Percentiles rank a stretch among this genome's conserved stretches.
Evolutionary conservation across 768 basidiomycete species (phyloP).

Genomic region (Kwoniella newhampshirensis): DNA sequence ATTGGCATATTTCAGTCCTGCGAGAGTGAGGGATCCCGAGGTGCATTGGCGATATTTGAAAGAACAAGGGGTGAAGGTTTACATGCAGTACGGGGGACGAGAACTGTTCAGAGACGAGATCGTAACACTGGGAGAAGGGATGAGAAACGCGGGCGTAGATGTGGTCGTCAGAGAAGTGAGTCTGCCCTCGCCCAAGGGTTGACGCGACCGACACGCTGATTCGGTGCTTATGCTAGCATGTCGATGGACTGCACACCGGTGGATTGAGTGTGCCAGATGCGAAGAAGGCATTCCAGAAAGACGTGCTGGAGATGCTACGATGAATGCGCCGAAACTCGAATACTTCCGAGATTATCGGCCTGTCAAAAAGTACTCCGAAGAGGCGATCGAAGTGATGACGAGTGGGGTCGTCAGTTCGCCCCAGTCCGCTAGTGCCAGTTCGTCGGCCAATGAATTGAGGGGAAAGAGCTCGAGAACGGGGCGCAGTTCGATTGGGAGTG

Average conservation of each 20-base stretch:
- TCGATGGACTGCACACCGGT: conserved; percentile 30
- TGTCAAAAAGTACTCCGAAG: no score
- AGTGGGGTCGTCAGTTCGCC: no score
- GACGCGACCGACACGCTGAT: not conserved
- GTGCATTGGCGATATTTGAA: conserved; percentile 34
- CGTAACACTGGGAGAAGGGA: conserved; percentile 18
- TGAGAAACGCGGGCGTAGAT: conserved; percentile 43
- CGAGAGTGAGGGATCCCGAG: not conserved
- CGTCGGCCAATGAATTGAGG: no score
- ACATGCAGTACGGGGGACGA: conserved; percentile 37
- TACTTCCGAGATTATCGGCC: no score
- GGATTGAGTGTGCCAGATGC: conserved; percentile 13
- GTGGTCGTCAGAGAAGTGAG: conserved; percentile 36
- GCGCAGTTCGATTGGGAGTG: no score
- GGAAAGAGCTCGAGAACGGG: no score
- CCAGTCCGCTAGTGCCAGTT: no score
- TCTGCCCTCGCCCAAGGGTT: no score
- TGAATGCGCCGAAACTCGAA: no score
- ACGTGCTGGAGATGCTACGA: not conserved
- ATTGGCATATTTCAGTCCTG: conserved; percentile 39
- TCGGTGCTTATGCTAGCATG: conserved; percentile 17
- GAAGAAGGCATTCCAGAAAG: conserved; percentile 7
- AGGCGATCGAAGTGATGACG: no score
- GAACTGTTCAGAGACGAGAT: conserved; percentile 41
- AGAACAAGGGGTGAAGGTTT: conserved; percentile 28